Base-by-base conservation (phyloP, 164 flowering plant species). In the Akebia trifoliata region DNA sequence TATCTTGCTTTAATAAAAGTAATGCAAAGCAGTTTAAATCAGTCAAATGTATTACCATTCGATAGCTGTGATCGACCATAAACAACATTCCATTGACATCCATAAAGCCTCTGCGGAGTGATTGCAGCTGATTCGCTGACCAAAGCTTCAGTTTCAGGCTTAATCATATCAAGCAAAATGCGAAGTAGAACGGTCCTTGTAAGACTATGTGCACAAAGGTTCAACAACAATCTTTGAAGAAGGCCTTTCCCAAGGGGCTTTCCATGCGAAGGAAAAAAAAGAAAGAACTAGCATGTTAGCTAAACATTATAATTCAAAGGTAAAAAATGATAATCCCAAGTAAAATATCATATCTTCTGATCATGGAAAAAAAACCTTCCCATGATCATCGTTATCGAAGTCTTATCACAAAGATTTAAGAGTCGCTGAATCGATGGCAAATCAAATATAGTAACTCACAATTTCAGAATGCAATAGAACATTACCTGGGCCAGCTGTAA, bases 201-300 rank as follows among this genome's bases (percentile, higher is more conserved):
- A 59, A 61, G 74, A 64, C 86, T 81, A 68, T 92, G 89, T 4
- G 93, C 82, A 60, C 95, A 89, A 0, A 92, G 80, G 62, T 89
- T 89, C 73, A 89, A 73, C 72, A 92, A 57, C 45, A 92, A 83
- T 61, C 96, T 79, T 64, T 86, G 95, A 66, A 92, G 69, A 49
- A 83, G 86, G 61, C 96, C 98, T 72, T 89, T 92, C 21, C 84
- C 87, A 47, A 89, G 84, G 49, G 98, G 96, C 95, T 87, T 50
- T 34, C 5, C 58, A 51, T 9, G 29, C 15, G 40, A 67, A 29
- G 24, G 28, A 40, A 47, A 43, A 35, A 62, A 24, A 58, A 54
- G 21, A 57, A 61, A 31, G 39, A 15, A 32, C 8, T 40, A 57
- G 29, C 30, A 45, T 8, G 50, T 63, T n/a, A n/a, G n/a, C n/a